phyloP scores from a whole-genome alignment of 208 protist species.

The Naegleria gruberi region DNA sequence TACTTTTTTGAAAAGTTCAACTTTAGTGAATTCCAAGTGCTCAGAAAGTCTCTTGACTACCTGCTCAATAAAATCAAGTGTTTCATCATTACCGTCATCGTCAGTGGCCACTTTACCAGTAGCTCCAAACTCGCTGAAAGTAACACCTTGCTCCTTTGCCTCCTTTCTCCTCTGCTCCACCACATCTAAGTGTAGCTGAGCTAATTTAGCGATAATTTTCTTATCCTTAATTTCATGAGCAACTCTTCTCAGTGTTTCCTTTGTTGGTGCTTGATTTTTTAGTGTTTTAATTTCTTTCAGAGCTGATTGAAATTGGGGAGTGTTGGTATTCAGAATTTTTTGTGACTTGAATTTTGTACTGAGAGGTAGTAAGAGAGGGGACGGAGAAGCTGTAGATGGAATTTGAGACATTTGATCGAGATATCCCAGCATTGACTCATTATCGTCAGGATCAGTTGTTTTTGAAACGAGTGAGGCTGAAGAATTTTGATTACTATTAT shows the following conservation, averaged over 20 bases:
- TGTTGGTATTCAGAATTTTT: not conserved
- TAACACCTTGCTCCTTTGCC: not conserved
- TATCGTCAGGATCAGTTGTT: no score
- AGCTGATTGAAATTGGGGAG: not conserved
- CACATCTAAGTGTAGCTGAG: not conserved
- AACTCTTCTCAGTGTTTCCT: not conserved
- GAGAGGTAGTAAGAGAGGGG: not conserved
- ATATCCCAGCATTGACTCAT: no score
- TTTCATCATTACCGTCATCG: not conserved
- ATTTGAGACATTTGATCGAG: no score
- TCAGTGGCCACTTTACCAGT: not conserved
- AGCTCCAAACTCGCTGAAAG: not conserved
- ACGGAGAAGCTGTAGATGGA: no score
- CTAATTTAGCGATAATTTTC: not conserved
- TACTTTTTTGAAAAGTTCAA: not conserved
- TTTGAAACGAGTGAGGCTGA: no score
- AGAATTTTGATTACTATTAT: no score
- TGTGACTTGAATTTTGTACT: not conserved
- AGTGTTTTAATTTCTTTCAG: not conserved
- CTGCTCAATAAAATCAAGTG: not conserved
- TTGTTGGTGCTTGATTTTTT: not conserved
- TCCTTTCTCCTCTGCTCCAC: not conserved
- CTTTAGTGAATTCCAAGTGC: not conserved
- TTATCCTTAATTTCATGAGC: not conserved
- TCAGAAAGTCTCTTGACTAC: not conserved